Percentiles rank a stretch among this genome's conserved stretches.
Conservation (phyloP, 305 asterid species). For the Fraxinus platypoda region DNA sequence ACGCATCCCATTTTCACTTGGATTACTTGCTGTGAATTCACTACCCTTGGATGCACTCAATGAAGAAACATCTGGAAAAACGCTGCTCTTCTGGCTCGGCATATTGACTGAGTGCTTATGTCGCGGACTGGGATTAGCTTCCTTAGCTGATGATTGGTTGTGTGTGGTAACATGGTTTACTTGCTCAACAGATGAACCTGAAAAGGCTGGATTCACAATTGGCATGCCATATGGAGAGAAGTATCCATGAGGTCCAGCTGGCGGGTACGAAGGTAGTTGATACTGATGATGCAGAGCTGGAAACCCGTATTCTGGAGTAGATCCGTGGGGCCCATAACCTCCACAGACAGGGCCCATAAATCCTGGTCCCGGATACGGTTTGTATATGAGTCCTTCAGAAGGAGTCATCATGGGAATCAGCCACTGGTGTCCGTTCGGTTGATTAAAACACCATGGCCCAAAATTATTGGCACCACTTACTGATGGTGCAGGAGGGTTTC, state of each 20-base stretch:
- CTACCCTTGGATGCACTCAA: constrained; percentile 28
- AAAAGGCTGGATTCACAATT: constrained; percentile 42
- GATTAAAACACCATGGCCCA: constrained; percentile 43
- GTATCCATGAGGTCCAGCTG: constrained; percentile 46
- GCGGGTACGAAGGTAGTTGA: constrained; percentile 40
- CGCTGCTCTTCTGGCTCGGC: constrained; percentile 27
- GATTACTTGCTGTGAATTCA: constrained; percentile 57
- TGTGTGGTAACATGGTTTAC: constrained; percentile 16
- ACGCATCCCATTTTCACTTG: constrained; percentile 31
- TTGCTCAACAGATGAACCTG: constrained; percentile 43
- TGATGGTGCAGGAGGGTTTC: constrained; percentile 33
- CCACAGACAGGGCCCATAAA: constrained; percentile 28
- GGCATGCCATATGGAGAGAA: constrained; percentile 64
- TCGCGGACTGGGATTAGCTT: constrained; percentile 9
- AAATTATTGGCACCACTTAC: constrained; percentile 29
- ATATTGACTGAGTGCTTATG: background rate
- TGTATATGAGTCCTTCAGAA: constrained; percentile 83
- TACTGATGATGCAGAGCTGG: constrained; percentile 41
- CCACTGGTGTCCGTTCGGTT: constrained; percentile 73
- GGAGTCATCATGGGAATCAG: constrained; percentile 86
- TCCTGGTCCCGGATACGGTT: constrained; percentile 70
- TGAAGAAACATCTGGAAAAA: constrained; percentile 11
- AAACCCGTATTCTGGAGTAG: constrained; percentile 48
- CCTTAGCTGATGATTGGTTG: constrained; percentile 4
- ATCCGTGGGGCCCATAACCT: constrained; percentile 33